Evolutionary conservation across 2,329 filamentous ascomycete genomes (phyloP).

Genomic region (Thermoascus crustaceus): DNA sequence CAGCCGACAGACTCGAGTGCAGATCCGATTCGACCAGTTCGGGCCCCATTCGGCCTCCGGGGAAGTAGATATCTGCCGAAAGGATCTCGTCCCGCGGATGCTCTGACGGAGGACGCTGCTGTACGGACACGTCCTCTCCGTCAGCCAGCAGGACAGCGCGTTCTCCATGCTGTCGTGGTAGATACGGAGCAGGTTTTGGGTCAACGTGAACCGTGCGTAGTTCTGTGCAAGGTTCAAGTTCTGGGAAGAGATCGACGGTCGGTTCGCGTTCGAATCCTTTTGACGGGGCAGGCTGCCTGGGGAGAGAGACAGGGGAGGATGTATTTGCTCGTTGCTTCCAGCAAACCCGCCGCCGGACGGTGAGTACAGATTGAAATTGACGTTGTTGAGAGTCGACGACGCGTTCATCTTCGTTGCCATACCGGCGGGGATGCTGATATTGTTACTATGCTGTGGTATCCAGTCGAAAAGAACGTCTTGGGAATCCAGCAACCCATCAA

Average conservation of each 20-base stretch:
- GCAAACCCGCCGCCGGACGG: too few relatives aligned
- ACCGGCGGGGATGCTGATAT: too few relatives aligned
- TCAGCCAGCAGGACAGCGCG: constrained; percentile 37
- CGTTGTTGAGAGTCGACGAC: too few relatives aligned
- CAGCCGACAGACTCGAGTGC: constrained; percentile 35
- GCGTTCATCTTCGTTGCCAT: too few relatives aligned
- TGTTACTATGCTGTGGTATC: too few relatives aligned
- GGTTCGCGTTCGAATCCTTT: too few relatives aligned
- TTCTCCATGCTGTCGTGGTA: constrained; percentile 40
- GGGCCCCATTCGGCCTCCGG: constrained; percentile 27
- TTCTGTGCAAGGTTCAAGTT: constrained; percentile 21
- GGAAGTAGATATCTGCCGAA: not conserved
- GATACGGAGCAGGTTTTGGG: constrained; percentile 33
- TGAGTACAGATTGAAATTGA: too few relatives aligned
- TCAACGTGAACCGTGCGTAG: constrained; percentile 29
- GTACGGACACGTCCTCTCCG: constrained; percentile 39
- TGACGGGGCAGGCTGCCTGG: too few relatives aligned
- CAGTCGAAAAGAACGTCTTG: too few relatives aligned
- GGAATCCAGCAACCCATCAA: too few relatives aligned
- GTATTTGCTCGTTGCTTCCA: too few relatives aligned
- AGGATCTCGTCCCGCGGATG: constrained; percentile 1
- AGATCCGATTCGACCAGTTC: constrained; percentile 37
- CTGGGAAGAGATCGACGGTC: constrained; percentile 3
- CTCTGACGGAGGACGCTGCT: constrained; percentile 20
- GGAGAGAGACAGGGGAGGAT: too few relatives aligned